These are phyloP conservation scores for Artomyces pyxidatus DNA, from an alignment of 768 basidiomycete genomes.

Conservation along the genomic window DNA sequence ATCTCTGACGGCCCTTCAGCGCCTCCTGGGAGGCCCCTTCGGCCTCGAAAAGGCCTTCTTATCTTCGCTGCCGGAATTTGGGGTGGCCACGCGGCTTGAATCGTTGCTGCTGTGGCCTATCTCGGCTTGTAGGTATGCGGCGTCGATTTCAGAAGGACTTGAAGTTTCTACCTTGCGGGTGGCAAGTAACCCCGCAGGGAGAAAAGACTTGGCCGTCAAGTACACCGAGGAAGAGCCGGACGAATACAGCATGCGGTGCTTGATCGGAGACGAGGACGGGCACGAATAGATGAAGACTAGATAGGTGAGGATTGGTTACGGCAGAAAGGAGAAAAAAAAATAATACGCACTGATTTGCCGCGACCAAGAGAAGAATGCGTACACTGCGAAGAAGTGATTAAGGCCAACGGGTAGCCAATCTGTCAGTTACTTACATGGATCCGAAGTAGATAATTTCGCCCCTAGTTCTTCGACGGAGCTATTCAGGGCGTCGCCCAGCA, in stretches of 20 bases:
- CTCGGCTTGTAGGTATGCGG: constrained; percentile 50
- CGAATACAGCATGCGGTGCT: constrained; percentile 85
- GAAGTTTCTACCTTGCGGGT: constrained; percentile 77
- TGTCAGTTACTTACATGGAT: constrained; percentile 50
- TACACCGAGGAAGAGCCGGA: constrained; percentile 54
- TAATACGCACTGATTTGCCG: constrained; percentile 51
- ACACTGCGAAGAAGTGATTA: constrained; percentile 27
- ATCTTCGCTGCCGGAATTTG: constrained; percentile 20
- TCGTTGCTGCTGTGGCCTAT: constrained; percentile 33
- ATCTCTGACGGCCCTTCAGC: too few species aligned
- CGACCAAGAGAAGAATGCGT: constrained; percentile 62
- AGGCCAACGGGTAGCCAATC: constrained; percentile 1
- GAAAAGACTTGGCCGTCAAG: constrained; percentile 44
- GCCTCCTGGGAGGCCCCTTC: constrained; percentile 57
- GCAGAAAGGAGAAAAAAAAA: neutral
- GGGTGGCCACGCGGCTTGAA: constrained; percentile 15
- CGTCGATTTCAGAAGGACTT: constrained; percentile 65
- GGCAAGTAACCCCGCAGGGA: constrained; percentile 34
- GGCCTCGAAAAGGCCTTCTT: constrained; percentile 60
- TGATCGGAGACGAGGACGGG: constrained; percentile 72
- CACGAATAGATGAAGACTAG: constrained; percentile 90
- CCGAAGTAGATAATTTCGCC: constrained; percentile 41
- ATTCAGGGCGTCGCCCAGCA: constrained; percentile 34
- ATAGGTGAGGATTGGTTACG: constrained; percentile 1
- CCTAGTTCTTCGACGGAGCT: constrained; percentile 37